A percentile compares a stretch with the other conserved stretches of the same genome.
phyloP scores from a whole-genome alignment of 345 rosid species.

The Camelina sativa region DNA sequence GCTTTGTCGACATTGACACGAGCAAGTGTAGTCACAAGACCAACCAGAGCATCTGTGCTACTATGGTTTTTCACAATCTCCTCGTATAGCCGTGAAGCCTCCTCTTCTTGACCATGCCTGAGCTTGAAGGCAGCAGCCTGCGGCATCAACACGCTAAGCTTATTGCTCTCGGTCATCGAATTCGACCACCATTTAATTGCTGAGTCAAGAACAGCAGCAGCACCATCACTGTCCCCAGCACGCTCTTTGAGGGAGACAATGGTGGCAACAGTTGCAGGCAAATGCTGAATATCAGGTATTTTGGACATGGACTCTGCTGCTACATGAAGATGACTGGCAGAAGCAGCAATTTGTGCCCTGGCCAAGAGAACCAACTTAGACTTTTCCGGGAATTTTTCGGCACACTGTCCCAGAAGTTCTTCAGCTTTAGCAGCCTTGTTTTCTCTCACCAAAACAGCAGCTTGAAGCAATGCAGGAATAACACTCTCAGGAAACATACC shows the following conservation, averaged over 20 bases:
- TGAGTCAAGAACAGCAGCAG: conserved; percentile 70
- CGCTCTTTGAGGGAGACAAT: conserved; percentile 89
- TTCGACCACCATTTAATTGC: conserved; percentile 92
- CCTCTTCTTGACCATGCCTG: conserved; percentile 83
- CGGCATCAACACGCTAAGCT: conserved; percentile 71
- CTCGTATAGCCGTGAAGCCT: conserved; percentile 79
- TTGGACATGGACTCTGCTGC: conserved; percentile 84
- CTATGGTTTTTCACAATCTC: conserved; percentile 76
- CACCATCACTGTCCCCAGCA: conserved; percentile 85
- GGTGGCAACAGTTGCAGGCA: conserved; percentile 93
- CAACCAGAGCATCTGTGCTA: conserved; percentile 77
- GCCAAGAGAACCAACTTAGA: conserved; percentile 74
- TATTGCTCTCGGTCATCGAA: conserved; percentile 80
- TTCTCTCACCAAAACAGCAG: conserved; percentile 85
- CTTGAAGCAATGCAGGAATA: conserved; percentile 77
- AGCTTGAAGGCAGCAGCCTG: conserved; percentile 96
- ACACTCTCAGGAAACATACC: conserved; percentile 69
- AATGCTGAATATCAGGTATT: conserved; percentile 82
- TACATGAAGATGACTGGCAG: conserved; percentile 75
- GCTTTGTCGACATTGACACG: conserved; percentile 82
- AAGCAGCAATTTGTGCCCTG: conserved; percentile 92
- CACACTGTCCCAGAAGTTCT: conserved; percentile 71
- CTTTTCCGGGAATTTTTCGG: conserved; percentile 71
- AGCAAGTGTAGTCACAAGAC: conserved; percentile 90
- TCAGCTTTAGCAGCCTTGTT: conserved; percentile 89